Evolutionary conservation across 2,329 filamentous ascomycete species (phyloP), one percentile per base, ranked within the genome.

Genomic region (Aspergillus sp.): DNA sequence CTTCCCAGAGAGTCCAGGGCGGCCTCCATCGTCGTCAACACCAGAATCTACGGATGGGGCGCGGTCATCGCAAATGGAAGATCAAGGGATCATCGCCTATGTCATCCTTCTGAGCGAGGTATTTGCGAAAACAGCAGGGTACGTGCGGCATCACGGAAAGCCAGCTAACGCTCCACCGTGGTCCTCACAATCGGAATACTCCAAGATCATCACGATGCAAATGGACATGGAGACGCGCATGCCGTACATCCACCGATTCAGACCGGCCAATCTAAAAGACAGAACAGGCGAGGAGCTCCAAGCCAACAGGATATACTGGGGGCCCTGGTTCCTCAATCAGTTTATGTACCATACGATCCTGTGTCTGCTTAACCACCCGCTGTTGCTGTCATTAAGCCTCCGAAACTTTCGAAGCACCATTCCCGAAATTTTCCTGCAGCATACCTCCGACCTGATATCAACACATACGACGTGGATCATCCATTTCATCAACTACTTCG

Each of bases 381-480:
- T 73, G n/a, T 49, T 74, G 2, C 47, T 73, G 3, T 72, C 69
- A 0, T 53, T 72, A 24, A 59, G 67, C n/a, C 55, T 74, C 3
- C 61, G 66, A n/a, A 69, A 65, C 20, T 70, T 72, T 40, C 63
- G 67, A 22, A 63, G 63, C 24, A 67, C 63, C 3, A 69, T 72
- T 25, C 70, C 70, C 0, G 68, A 73, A 31, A 67, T 70, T 1
- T 74, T 73, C 13, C 58, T 74, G 1, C 69, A 72, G 29, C 67
- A 72, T 39, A 71, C 67, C 1, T 67, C 66, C 8, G 69, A 72
- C 33, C 53, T 68, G 15, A 69, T 71, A 16, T 62, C 64, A 1
- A 65, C 64, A 0, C 69, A 72, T 38, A 66, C 67, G 0, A 64
- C 64, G 1, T 73, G 70, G 70, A 69, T 72, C 15, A 60, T 71